Percentiles rank a stretch among this genome's conserved stretches.
These are phyloP conservation scores for Suillus fuscotomentosus DNA, from an alignment of 768 basidiomycete genomes.

Conservation along the genomic window DNA sequence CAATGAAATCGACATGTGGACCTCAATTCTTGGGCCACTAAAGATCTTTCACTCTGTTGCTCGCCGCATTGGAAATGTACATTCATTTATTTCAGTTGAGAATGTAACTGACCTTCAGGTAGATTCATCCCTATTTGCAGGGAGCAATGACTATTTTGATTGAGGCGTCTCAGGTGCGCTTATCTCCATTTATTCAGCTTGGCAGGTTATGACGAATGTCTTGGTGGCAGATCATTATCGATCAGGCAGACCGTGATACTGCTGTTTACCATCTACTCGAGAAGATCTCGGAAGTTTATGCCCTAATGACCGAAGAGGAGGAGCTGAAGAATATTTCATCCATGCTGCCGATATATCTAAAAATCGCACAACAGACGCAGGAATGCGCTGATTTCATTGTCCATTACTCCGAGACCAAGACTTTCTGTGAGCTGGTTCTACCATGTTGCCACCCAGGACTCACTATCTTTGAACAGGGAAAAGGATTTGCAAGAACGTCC, in stretches of 20 bases:
- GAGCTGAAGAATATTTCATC: conserved; percentile 2
- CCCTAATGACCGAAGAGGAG: background rate
- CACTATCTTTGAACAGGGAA: background rate
- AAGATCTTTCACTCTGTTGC: conserved; percentile 1
- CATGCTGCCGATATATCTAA: background rate
- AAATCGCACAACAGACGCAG: conserved; percentile 5
- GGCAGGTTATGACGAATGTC: background rate
- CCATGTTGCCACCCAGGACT: background rate
- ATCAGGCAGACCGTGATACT: conserved; percentile 4
- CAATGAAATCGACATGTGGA: background rate
- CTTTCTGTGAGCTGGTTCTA: conserved; percentile 5
- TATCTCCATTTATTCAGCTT: background rate
- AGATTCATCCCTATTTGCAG: conserved; percentile 9
- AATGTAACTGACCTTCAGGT: background rate
- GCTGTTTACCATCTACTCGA: conserved; percentile 5
- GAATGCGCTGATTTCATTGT: conserved; percentile 11
- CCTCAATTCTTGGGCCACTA: background rate
- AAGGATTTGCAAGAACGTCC: background rate
- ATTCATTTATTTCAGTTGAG: background rate
- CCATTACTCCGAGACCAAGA: conserved; percentile 9
- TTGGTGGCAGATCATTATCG: background rate
- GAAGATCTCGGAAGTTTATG: conserved; percentile 7
- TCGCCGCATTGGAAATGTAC: background rate
- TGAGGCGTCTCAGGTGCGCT: conserved; percentile 4
- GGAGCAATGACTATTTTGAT: conserved; percentile 3